Base-by-base conservation (phyloP, 129 eudicot species). In the Mikania micrantha region DNA sequence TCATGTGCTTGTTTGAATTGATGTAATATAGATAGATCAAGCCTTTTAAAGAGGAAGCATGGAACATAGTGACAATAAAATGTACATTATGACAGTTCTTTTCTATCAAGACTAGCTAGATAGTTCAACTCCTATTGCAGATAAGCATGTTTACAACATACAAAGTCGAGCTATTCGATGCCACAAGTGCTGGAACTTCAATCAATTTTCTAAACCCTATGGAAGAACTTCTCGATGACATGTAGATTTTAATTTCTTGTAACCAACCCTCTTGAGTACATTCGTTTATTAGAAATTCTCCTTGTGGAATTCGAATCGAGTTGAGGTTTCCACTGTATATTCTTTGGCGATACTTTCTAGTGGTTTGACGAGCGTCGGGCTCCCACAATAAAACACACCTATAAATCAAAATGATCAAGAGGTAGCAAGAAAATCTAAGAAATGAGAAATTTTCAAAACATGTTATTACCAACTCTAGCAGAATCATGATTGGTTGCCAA, bases 301-400 rank as follows among this genome's bases (percentile, higher is more conserved):
- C 80, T 93, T 93, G 83, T 93, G 98, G 76, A 93, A 93, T 19
- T 82, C 79, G 34, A 93, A 93, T 13, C 96, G 87, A 17, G 95
- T 93, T 12, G 95, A 34, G 12, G 90, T 69, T 56, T 77, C 82
- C 35, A 82, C 19, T 39, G 79, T 84, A 60, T 74, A 79, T 67
- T 93, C 98, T 27, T 82, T 82, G 35, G 95, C 82, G 4, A 93
- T 91, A 69, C 70, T 41, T 56, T 66, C 74, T n/a, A 93, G 81
- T 19, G 83, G 77, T 68, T 77, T 88, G 3, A 87, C 78, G 25
- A 88, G 83, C 3, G 88, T 70, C 22, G 77, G 66, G 54, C 85
- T 79, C 53, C 98, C 98, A 79, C 98, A 93, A 74, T 93, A 93
- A 77, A 93, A 93, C 27, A 93, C 98, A 44, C 98, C 98, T 93